Base-by-base conservation (phyloP, 441 rosid genomes). In the Melastoma candidum region DNA sequence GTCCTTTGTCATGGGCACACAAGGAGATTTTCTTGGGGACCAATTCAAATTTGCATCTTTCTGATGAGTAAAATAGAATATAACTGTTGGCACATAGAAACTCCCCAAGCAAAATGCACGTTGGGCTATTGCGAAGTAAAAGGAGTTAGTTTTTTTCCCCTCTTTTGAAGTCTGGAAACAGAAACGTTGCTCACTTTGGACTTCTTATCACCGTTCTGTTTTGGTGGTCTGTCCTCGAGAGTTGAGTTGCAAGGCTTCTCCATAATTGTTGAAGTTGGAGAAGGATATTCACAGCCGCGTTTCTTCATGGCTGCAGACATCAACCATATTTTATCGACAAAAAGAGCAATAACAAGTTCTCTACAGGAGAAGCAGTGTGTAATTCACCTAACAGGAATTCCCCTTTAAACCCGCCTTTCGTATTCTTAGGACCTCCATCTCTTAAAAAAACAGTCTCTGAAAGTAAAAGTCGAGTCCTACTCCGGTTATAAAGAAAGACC, bases 1-100 rank as follows among this genome's bases (percentile, higher is more conserved):
- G 61, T 90, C 98, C 70, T 90, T 87, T 10, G 96, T 74, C 70
- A 87, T 87, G 45, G 82, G 63, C 50, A 90, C 86, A 68, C 73
- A 44, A 56, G 48, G 49, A 67, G 43, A 29, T 12, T 65, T 52
- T 65, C 69, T 61, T 24, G 44, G 36, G 75, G 79, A 70, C 70
- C 77, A 67, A 54, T 62, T 68, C 10, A 50, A 59, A 64, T 53
- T 51, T 69, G 71, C 82, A 69, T 63, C 70, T 67, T 64, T 69
- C 92, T 84, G 60, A 32, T 32, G 41, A 32, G 41, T 32, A 32
- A 32, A 32, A 32, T 8, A 32, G 41, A 32, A 32, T 4, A 32
- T 4, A 32, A 4, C 41, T 32, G 41, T 4, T 32, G 41, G 41
- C 41, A 32, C 41, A 32, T 32, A 32, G 8, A 32, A 8, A 32